phyloP scores from a whole-genome alignment of 2,329 filamentous ascomycete genomes.

The Metarhizium sp. region DNA sequence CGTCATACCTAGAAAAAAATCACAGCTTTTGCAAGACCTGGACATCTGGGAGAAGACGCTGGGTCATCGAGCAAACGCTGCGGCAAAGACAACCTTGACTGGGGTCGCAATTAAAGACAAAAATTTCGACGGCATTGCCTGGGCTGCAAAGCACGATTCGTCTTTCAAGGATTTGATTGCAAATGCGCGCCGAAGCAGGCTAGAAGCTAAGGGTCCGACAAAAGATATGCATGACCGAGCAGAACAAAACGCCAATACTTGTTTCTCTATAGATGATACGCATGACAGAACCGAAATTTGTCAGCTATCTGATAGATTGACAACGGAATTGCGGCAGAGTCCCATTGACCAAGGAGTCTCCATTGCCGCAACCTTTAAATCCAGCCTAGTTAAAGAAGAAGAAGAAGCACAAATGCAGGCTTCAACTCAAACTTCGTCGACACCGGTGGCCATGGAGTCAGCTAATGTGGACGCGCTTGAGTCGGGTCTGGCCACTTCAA shows the following conservation, averaged over 20 bases:
- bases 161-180: slow-evolving; percentile 77
- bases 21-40: slow-evolving; percentile 67
- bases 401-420: not conserved
- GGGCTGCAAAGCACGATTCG: slow-evolving; percentile 61
- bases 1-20: slow-evolving; percentile 57
- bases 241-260: not conserved
- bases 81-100: slow-evolving; percentile 26
- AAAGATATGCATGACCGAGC: slow-evolving; percentile 1
- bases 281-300: not conserved
- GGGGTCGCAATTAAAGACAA: slow-evolving; percentile 61
- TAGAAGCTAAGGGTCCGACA: slow-evolving; percentile 26
- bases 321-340: not conserved
- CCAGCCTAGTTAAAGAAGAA: not conserved
- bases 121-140: slow-evolving; percentile 73
- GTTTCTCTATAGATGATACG: not conserved
- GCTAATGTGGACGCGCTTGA: not conserved
- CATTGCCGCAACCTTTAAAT: not conserved
- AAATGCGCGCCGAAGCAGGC: slow-evolving; percentile 43
- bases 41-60: slow-evolving; percentile 82
- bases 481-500: not conserved
- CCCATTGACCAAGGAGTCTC: not conserved
- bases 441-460: not conserved
- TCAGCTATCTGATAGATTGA: not conserved
- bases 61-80: slow-evolving; percentile 47
- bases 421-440: not conserved